Base-by-base conservation (phyloP, 164 flowering plant species). In the Annona squamosa region DNA sequence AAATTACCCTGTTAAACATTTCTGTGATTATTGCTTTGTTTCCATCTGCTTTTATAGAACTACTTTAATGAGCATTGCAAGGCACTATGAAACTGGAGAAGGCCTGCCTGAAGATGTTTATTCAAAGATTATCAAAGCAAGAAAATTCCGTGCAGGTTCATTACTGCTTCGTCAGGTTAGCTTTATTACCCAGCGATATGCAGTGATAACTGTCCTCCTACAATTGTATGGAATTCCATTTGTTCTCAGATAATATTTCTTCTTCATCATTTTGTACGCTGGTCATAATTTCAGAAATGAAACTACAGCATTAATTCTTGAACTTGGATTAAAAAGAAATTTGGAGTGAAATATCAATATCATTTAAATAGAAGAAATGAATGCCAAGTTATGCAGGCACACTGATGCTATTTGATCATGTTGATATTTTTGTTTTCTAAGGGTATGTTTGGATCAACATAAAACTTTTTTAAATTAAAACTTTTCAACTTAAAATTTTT, bases 31-130 rank as follows among this genome's bases (percentile, higher is more conserved):
- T 42, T 42, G 13, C 47, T 67, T 67, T 67, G 9, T 42, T 67
- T 67, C 43, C 46, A n/a, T 42, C 43, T 37, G 63, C 9, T 57
- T 4, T 46, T 73, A 69, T 82, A 96, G 99, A 86, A 91, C 89
- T 76, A 91, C 97, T n/a, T 78, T 96, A 73, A 87, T 92, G 97
- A 79, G 92, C 84, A 87, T 96, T 72, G 99, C 98, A 66, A 93
- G 90, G 80, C 97, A 96, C 81, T 92, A 87, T 82, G 95, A 93
- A 87, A 91, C 97, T 75, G 98, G 98, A 64, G 97, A 90, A 78
- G 82, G 74, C 76, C 94, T 96, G 59, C 98, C 97, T 19, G 99
- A 93, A 81, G 99, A 88, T 18, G 84, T 89, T 63, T 96, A 89
- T 80, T 63, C 70, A 80, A 93, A 88, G 83, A 90, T 96, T 76